Conservation (phyloP, 202 grass and related monocot species). For the Carex arenaria region DNA sequence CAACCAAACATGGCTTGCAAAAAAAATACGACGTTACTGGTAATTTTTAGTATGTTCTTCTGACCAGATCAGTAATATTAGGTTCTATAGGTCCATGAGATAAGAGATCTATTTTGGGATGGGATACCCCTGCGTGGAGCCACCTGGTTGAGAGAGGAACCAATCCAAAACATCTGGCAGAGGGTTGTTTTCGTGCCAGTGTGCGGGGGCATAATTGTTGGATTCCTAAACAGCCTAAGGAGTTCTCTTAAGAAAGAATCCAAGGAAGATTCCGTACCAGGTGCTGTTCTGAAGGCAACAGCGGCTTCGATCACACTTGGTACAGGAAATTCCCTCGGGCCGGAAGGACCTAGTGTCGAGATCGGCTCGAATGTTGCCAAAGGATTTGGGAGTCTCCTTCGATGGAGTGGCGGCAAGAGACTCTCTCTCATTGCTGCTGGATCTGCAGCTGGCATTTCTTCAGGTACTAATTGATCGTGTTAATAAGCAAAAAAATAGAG, state of each 20-base stretch:
- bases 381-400: constrained; percentile 70
- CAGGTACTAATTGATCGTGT: constrained; percentile 25
- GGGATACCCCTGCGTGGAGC: constrained; percentile 59
- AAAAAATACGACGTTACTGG: neutral
- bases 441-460: constrained; percentile 91
- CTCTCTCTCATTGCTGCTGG: constrained; percentile 84
- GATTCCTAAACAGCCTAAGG: constrained; percentile 53
- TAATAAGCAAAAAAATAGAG: neutral
- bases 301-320: constrained; percentile 86
- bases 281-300: constrained; percentile 55
- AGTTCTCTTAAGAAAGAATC: constrained; percentile 37
- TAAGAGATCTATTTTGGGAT: constrained; percentile 81
- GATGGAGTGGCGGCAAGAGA: constrained; percentile 56
- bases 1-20: neutral
- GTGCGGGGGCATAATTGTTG: constrained; percentile 71
- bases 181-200: constrained; percentile 73
- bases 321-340: constrained; percentile 91
- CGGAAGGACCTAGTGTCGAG: constrained; percentile 91
- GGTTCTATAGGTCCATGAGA: constrained; percentile 64
- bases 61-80: neutral
- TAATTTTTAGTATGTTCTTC: neutral
- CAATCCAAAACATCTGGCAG: constrained; percentile 64
- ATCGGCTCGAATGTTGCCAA: constrained; percentile 96
- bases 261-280: neutral
- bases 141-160: constrained; percentile 81